Percentiles rank a stretch among this genome's conserved stretches.
These are phyloP conservation scores for Curvularia sp. DNA, from an alignment of 2,329 filamentous ascomycete species.

Conservation along the genomic window DNA sequence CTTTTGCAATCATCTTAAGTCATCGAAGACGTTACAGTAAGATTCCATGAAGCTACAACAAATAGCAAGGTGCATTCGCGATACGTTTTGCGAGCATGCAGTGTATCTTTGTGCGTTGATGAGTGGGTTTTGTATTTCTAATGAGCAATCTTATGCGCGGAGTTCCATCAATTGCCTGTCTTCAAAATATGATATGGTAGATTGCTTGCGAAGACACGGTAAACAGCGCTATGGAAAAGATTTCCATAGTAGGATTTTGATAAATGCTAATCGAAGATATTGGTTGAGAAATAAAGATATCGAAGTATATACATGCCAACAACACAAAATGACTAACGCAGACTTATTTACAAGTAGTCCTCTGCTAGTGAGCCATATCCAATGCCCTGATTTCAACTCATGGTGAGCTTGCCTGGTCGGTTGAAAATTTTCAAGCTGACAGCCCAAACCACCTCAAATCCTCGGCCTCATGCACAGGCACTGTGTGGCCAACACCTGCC, in stretches of 20 bases:
- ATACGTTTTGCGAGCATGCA: too few species aligned
- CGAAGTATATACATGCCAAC: background rate
- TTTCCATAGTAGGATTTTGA: too few species aligned
- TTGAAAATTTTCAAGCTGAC: background rate
- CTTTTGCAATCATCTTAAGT: background rate
- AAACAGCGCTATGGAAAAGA: too few species aligned
- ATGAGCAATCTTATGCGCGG: too few species aligned
- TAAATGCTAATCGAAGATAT: background rate
- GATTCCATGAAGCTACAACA: too few species aligned
- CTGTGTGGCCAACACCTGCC: constrained; percentile 35
- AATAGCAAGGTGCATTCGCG: background rate
- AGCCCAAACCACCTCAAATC: constrained; percentile 22
- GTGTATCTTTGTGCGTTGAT: background rate
- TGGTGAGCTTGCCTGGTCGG: background rate
- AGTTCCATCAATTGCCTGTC: too few species aligned
- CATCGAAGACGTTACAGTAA: background rate
- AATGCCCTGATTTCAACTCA: background rate
- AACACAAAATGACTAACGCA: background rate
- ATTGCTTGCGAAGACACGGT: too few species aligned
- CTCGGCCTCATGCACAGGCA: constrained; percentile 25
- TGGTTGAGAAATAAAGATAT: background rate
- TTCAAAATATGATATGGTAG: too few species aligned
- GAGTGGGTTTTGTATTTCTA: too few species aligned
- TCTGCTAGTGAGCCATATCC: background rate
- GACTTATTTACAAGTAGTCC: background rate